A percentile compares a stretch with the other conserved stretches of the same genome.
Conservation (phyloP, 2,329 filamentous ascomycete species). For the Monilinia fructicola region DNA sequence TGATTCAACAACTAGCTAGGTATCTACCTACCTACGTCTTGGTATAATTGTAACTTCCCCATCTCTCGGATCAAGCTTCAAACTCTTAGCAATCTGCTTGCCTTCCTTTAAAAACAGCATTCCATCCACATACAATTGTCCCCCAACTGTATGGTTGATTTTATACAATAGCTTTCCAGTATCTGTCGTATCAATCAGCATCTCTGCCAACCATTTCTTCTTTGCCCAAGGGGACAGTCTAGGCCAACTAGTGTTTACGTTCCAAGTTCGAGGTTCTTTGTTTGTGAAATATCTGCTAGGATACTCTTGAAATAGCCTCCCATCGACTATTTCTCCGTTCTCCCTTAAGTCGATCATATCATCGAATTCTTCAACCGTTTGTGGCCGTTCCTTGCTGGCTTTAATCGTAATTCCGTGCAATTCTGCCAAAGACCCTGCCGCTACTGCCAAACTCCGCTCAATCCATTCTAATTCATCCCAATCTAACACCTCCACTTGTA, state of each 20-base stretch:
- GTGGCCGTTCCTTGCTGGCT: slow-evolving; percentile 34
- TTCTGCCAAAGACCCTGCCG: slow-evolving; percentile 2
- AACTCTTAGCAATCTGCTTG: slow-evolving; percentile 20
- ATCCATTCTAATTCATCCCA: slow-evolving; percentile 39
- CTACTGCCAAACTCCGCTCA: neutral
- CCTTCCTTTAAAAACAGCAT: slow-evolving; percentile 29
- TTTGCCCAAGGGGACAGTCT: slow-evolving; percentile 38
- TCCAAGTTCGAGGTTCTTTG: slow-evolving; percentile 2
- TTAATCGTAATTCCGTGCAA: slow-evolving; percentile 31
- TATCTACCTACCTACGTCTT: neutral
- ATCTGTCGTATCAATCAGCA: slow-evolving; percentile 37
- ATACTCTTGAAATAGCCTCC: slow-evolving; percentile 32
- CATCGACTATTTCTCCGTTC: slow-evolving; percentile 34
- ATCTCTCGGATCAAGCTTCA: slow-evolving; percentile 34
- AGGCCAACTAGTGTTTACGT: slow-evolving; percentile 37
- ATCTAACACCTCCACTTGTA: slow-evolving; percentile 37
- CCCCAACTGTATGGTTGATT: slow-evolving; percentile 33
- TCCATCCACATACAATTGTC: slow-evolving; percentile 35
- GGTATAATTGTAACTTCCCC: slow-evolving; percentile 36
- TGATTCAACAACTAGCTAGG: neutral
- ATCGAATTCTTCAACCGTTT: slow-evolving; percentile 34
- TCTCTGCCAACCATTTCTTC: slow-evolving; percentile 37
- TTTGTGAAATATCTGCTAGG: neutral
- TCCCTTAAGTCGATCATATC: slow-evolving; percentile 33
- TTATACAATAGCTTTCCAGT: slow-evolving; percentile 29